Percentiles rank a stretch among this genome's conserved stretches.
These are phyloP conservation scores for Taiozyma sp. DNA, from an alignment of 1,139 yeast species.

Conservation along the genomic window DNA sequence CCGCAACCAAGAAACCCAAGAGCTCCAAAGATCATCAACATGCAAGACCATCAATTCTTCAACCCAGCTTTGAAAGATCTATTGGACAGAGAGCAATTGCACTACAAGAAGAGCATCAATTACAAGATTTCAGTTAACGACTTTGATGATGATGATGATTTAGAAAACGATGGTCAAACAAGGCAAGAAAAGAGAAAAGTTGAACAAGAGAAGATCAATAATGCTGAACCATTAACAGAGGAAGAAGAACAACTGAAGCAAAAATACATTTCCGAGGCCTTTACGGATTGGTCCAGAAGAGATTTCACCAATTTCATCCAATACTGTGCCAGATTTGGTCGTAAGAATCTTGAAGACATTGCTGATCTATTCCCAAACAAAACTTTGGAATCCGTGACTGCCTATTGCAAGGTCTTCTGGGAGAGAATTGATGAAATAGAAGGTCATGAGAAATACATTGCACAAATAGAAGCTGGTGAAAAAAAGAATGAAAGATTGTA, in stretches of 20 bases:
- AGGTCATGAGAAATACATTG: slow-evolving; percentile 77
- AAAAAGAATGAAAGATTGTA: slow-evolving; percentile 60
- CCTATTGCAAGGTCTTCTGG: slow-evolving; percentile 75
- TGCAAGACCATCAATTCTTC: slow-evolving; percentile 88
- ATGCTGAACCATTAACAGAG: slow-evolving; percentile 66
- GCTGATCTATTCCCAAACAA: slow-evolving; percentile 66
- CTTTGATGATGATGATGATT: slow-evolving; percentile 20
- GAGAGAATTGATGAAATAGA: slow-evolving; percentile 62
- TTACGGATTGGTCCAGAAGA: slow-evolving; percentile 77
- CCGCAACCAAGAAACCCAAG: slow-evolving; percentile 47
- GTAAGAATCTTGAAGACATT: slow-evolving; percentile 53
- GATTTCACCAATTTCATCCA: slow-evolving; percentile 86
- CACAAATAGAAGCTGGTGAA: slow-evolving; percentile 88
- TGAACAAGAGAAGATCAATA: slow-evolving; percentile 64
- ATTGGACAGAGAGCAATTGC: slow-evolving; percentile 73
- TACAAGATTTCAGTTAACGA: slow-evolving; percentile 51
- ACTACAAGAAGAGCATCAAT: slow-evolving; percentile 66
- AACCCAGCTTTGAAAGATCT: slow-evolving; percentile 59
- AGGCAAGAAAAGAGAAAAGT: slow-evolving; percentile 40
- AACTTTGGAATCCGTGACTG: slow-evolving; percentile 59
- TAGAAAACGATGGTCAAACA: slow-evolving; percentile 19
- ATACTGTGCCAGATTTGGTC: slow-evolving; percentile 75
- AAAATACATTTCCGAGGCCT: slow-evolving; percentile 56
- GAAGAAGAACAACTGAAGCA: slow-evolving; percentile 68
- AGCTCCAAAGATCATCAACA: slow-evolving; percentile 67